These are phyloP conservation scores for Hericium alpestre DNA, from an alignment of 768 basidiomycete genomes.

Conservation along the genomic window DNA sequence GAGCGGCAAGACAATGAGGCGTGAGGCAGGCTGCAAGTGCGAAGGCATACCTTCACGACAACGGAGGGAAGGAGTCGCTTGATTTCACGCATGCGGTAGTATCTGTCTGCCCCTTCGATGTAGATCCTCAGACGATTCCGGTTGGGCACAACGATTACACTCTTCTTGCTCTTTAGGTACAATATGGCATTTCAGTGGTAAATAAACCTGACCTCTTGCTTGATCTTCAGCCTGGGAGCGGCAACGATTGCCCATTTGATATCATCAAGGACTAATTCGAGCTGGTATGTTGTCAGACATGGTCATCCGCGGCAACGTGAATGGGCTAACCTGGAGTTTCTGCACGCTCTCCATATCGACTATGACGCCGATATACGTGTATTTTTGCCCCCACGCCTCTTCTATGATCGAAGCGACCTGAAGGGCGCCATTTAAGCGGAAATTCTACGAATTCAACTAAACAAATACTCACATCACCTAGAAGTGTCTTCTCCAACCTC, in stretches of 20 bases:
- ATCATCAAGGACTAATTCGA: conserved; percentile 87
- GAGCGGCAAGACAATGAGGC: not conserved
- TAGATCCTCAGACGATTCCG: conserved; percentile 72
- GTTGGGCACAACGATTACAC: conserved; percentile 65
- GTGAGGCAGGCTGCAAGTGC: too few relatives aligned
- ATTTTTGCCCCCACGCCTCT: conserved; percentile 90
- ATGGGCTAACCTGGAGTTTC: conserved; percentile 62
- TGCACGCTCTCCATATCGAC: conserved; percentile 81
- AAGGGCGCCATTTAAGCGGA: too few relatives aligned
- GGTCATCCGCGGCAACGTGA: not conserved
- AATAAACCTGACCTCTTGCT: conserved; percentile 50
- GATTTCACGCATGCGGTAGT: conserved; percentile 74
- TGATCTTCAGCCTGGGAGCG: conserved; percentile 86
- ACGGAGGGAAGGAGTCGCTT: conserved; percentile 77
- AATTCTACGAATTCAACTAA: too few relatives aligned
- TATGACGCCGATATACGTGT: conserved; percentile 88
- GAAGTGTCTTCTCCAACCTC: conserved; percentile 84
- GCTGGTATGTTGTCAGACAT: conserved; percentile 29
- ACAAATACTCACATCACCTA: conserved; percentile 91
- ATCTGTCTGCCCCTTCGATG: conserved; percentile 68
- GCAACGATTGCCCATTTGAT: conserved; percentile 85
- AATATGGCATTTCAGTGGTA: not conserved
- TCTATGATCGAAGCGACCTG: conserved; percentile 88
- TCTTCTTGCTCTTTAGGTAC: conserved; percentile 27
- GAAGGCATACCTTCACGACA: conserved; percentile 66